Evolutionary conservation across 495 filamentous ascomycete species (phyloP), one percentile per base, ranked within the genome.

Genomic region (Neurospora sp.): DNA sequence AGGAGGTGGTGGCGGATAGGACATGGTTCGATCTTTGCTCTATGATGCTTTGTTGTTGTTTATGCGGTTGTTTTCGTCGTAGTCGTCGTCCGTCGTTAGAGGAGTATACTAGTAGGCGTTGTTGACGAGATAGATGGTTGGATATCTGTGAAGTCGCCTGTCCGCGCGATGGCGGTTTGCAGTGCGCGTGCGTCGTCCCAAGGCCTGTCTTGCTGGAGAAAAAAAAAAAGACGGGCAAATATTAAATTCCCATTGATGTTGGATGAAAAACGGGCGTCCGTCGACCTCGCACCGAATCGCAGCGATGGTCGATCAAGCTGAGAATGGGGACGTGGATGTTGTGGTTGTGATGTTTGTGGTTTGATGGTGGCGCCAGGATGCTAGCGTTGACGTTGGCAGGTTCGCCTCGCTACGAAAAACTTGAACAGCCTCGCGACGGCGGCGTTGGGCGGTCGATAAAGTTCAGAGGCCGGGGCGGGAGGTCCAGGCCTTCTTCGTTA

Each of bases 1-100:
- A 31, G 88, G 87, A 73, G 88, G 88, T n/a, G 88, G 88, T 39
- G 83, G 86, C 73, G 86, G 84, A 75, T 89, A 93, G 74, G 93
- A 91, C 94, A 97, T 97, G 4, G 16, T 74, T 76, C 86, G 81
- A 82, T 31, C 4, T 71, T 12, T 44, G 70, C 47, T 40, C 38
- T 20, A 59, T 41, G 72, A 75, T 69, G 41, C 38, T 39, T 65
- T 65, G 53, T 65, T 65, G 53, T 16, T 27, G 39, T 35, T 20
- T 16, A n/a, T 18, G 61, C 12, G 20, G 41, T 10, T 47, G 71
- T 65, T 71, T 39, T 59, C 68, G 69, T 39, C 40, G 71, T 59
- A 9, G 69, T 37, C 20, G 42, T 68, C 35, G 35, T 37, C 35
- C 37, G 38, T 74, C 72, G 68, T 72, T 14, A 59, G 47, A 59